Evolutionary conservation across 805 yeast genomes (phyloP).

Genomic region (Candida suzukii): DNA sequence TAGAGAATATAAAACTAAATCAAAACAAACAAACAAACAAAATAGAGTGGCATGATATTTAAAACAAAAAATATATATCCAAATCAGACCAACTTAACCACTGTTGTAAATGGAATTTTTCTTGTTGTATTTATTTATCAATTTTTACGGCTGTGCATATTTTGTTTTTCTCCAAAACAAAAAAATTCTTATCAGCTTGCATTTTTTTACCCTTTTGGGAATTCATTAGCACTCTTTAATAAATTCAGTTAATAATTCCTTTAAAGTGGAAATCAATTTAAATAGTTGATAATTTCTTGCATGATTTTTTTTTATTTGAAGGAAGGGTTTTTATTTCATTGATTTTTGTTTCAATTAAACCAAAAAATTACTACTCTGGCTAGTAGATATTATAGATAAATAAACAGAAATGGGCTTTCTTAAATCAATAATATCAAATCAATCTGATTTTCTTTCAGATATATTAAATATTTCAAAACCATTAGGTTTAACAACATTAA

Average conservation of each 20-base stretch:
- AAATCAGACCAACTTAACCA: neutral
- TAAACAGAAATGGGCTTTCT: neutral
- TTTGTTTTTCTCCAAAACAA: neutral
- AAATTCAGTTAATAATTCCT: neutral
- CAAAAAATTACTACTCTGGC: no score
- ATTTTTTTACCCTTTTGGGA: constrained; percentile 1
- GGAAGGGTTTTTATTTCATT: no score
- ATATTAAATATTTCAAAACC: constrained; percentile 5
- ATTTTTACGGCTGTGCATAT: neutral
- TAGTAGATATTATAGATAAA: no score
- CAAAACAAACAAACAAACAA: no score
- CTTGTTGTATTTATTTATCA: no score
- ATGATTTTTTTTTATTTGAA: no score
- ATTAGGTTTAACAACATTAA: constrained; percentile 3
- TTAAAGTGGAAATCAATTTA: neutral
- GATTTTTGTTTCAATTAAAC: no score
- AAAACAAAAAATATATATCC: neutral
- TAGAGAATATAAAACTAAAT: no score
- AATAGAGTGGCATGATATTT: no score
- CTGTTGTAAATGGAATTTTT: no score
- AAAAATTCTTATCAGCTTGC: neutral
- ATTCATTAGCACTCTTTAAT: neutral
- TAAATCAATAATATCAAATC: neutral
- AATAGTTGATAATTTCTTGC: no score
- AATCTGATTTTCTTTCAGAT: constrained; percentile 5